Base-by-base conservation (phyloP, 129 eudicot species). In the Tanacetum coccineum region DNA sequence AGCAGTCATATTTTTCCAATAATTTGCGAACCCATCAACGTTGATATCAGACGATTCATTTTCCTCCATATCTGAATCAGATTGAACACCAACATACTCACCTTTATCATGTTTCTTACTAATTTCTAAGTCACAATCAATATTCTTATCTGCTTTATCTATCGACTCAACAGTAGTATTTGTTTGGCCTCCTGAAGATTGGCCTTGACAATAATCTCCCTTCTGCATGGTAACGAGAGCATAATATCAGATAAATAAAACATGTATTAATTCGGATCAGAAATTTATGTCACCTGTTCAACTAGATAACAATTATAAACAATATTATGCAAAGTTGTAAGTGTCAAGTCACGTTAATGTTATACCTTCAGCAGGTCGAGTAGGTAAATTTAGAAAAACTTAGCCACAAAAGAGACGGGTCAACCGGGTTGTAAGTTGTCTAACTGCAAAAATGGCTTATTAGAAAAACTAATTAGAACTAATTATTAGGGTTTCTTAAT, bases 181-280 rank as follows among this genome's bases (percentile, higher is more conserved):
- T 26, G 30, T 26, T 26, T 3, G 30, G 0, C 30, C 30, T 26
- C 30, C 30, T 26, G 73, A 75, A 70, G 62, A 47, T 64, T 75
- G 79, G 54, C 66, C 72, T 28, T 53, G 83, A 46, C 72, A 65
- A 71, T 50, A 80, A 62, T 79, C 84, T 74, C 70, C 64, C 50
- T 74, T 81, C 95, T 87, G 61, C 54, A 76, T 44, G 62, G 61
- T 58, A 57, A 51, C 62, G 28, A 53, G 74, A 79, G 68, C 15
- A 68, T 39, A 46, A 79, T 47, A 76, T 51, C 42, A 64, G 47
- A 49, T 22, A 68, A 9, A 45, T 36, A 47, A 52, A 67, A 65
- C 2, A 28, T n/a, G 32, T 18, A 25, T 71, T 47, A 46, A 49
- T 19, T 20, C 13, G 54, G 17, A 53, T 19, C 40, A 71, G 26